These are phyloP conservation scores for Bipolaris victoriae DNA, from an alignment of 2,329 filamentous ascomycete species.

Conservation along the genomic window DNA sequence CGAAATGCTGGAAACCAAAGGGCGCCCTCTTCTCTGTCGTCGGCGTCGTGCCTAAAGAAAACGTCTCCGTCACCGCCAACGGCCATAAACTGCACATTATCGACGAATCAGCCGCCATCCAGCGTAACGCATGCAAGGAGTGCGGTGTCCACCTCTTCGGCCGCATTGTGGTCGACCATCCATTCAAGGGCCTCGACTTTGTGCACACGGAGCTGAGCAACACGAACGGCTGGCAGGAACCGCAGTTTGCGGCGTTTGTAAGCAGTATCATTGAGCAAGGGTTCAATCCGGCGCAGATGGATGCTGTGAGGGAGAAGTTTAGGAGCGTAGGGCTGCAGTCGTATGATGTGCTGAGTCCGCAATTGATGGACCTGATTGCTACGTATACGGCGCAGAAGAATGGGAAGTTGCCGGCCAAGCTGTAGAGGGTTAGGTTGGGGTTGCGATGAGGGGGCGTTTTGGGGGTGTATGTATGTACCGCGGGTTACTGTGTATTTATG, in stretches of 20 bases:
- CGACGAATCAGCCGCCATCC: slow-evolving; percentile 60
- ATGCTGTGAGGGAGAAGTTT: slow-evolving; percentile 61
- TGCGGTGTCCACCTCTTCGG: slow-evolving; percentile 68
- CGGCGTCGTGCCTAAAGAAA: slow-evolving; percentile 63
- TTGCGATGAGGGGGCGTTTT: slow-evolving; percentile 1
- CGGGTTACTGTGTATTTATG: not conserved
- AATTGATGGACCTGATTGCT: slow-evolving; percentile 63
- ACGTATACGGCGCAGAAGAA: slow-evolving; percentile 61
- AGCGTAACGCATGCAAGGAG: slow-evolving; percentile 57
- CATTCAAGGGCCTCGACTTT: slow-evolving; percentile 73
- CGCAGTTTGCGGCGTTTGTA: slow-evolving; percentile 72
- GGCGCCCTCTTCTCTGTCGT: slow-evolving; percentile 70
- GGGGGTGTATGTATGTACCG: not conserved
- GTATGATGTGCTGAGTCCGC: slow-evolving; percentile 67
- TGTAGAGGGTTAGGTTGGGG: slow-evolving; percentile 19
- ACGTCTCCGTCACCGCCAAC: slow-evolving; percentile 64
- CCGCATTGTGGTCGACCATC: slow-evolving; percentile 67
- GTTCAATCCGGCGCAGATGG: slow-evolving; percentile 62
- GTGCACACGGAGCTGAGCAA: slow-evolving; percentile 68
- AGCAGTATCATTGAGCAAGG: slow-evolving; percentile 73
- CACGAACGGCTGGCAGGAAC: slow-evolving; percentile 71
- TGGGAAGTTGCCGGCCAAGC: slow-evolving; percentile 37
- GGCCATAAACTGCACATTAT: slow-evolving; percentile 63
- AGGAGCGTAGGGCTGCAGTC: slow-evolving; percentile 62
- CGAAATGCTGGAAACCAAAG: slow-evolving; percentile 73